Percentiles rank a stretch among this genome's conserved stretches.
phyloP scores from a whole-genome alignment of 2,329 filamentous ascomycete genomes.

The Paraphaeosphaeria sporulosa region DNA sequence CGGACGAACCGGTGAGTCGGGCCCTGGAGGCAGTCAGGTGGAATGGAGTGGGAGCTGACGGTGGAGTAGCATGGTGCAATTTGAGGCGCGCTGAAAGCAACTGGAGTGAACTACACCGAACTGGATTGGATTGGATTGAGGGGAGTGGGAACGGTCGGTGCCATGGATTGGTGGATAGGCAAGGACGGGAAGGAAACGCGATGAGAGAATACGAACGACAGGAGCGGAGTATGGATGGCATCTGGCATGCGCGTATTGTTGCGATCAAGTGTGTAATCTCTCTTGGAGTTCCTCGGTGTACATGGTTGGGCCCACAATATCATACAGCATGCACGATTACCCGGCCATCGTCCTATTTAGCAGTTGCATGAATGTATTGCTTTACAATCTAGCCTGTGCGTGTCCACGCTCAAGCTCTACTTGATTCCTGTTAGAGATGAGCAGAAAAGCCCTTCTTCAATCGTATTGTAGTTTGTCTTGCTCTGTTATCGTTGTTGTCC shows the following conservation, averaged over 20 bases:
- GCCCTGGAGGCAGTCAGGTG: neutral
- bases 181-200: no score
- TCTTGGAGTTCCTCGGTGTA: slow-evolving; percentile 13
- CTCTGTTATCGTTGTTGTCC: neutral
- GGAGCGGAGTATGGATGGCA: neutral
- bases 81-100: slow-evolving; percentile 78
- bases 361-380: neutral
- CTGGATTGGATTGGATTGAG: neutral
- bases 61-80: slow-evolving; percentile 83
- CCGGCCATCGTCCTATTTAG: neutral
- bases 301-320: neutral
- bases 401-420: neutral
- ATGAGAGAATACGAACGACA: neutral
- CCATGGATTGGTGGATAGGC: no score
- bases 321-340: neutral
- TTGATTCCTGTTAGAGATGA: neutral
- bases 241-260: neutral
- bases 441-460: neutral
- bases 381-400: neutral
- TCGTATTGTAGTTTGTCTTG: neutral
- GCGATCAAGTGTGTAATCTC: neutral
- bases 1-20: slow-evolving; percentile 86
- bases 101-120: no score
- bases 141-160: neutral
- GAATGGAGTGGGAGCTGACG: slow-evolving; percentile 23